Percentiles rank a stretch among this genome's conserved stretches.
Evolutionary conservation across 345 rosid genomes (phyloP).

Genomic region (Fremontodendron californicum): DNA sequence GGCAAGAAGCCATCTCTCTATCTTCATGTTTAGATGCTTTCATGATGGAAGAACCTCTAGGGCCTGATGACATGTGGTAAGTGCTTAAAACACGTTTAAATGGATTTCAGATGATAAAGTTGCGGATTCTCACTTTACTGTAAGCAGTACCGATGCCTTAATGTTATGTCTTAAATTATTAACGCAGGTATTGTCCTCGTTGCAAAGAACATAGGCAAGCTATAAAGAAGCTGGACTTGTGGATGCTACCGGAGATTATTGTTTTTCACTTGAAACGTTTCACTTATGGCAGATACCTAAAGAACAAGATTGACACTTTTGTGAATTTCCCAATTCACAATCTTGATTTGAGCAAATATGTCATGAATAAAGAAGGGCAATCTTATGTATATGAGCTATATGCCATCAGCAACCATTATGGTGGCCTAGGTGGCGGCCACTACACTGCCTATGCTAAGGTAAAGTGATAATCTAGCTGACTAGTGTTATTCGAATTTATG

Average conservation of each 20-base stretch:
- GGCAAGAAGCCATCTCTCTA: conserved; percentile 69
- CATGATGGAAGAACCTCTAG: conserved; percentile 88
- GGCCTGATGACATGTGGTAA: conserved; percentile 95
- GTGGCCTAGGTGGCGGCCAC: conserved; percentile 92
- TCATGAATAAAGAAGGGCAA: conserved; percentile 53
- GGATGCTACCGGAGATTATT: conserved; percentile 89
- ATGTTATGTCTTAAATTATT: background rate
- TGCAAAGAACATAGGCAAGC: conserved; percentile 94
- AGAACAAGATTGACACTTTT: conserved; percentile 75
- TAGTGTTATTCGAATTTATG: background rate
- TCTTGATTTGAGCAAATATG: conserved; percentile 78
- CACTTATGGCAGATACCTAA: conserved; percentile 72
- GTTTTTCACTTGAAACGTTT: conserved; percentile 90
- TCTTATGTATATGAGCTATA: conserved; percentile 63
- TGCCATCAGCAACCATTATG: conserved; percentile 94
- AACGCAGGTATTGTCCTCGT: conserved; percentile 76
- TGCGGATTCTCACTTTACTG: background rate
- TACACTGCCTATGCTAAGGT: conserved; percentile 96
- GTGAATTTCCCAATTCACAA: conserved; percentile 79
- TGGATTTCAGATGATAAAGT: background rate
- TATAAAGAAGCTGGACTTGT: conserved; percentile 83
- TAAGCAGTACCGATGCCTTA: conserved; percentile 8
- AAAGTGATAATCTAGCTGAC: background rate
- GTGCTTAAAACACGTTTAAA: background rate
- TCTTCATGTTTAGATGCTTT: conserved; percentile 91